A percentile compares a stretch with the other conserved stretches of the same genome.
phyloP scores from a whole-genome alignment of 2,329 filamentous ascomycete species.

The Exophiala xenobiotica region DNA sequence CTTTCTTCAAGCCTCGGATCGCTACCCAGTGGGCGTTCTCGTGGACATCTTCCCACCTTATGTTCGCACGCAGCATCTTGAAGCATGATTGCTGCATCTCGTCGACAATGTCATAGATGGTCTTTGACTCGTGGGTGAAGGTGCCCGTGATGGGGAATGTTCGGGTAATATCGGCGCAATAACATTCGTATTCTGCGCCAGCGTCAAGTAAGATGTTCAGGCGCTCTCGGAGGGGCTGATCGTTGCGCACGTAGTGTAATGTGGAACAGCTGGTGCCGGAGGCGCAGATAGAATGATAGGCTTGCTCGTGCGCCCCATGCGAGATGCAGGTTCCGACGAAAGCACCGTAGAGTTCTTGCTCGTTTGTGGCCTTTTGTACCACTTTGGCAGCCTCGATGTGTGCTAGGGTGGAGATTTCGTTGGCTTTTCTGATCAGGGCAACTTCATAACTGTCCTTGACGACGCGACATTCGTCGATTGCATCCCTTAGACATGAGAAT shows the following conservation, averaged over 20 bases:
- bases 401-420: slow-evolving; percentile 72
- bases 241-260: slow-evolving; percentile 82
- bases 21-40: slow-evolving; percentile 70
- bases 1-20: slow-evolving; percentile 64
- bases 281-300: slow-evolving; percentile 87
- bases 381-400: slow-evolving; percentile 70
- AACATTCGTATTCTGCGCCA: slow-evolving; percentile 79
- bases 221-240: slow-evolving; percentile 66
- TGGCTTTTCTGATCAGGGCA: slow-evolving; percentile 75
- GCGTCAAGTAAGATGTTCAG: slow-evolving; percentile 83
- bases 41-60: slow-evolving; percentile 70
- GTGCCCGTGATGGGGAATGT: slow-evolving; percentile 75
- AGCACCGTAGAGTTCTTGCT: slow-evolving; percentile 78
- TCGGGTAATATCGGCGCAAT: slow-evolving; percentile 86
- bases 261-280: slow-evolving; percentile 79
- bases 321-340: slow-evolving; percentile 73
- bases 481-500: slow-evolving; percentile 58
- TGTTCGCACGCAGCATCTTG: slow-evolving; percentile 64
- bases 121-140: slow-evolving; percentile 67
- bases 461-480: slow-evolving; percentile 77
- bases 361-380: slow-evolving; percentile 65
- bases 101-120: slow-evolving; percentile 75
- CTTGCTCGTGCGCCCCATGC: slow-evolving; percentile 70
- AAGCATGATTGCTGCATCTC: slow-evolving; percentile 80
- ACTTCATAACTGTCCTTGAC: slow-evolving; percentile 87